Evolutionary conservation across 129 eudicot genomes (phyloP).

Genomic region (Cynara cardunculus): DNA sequence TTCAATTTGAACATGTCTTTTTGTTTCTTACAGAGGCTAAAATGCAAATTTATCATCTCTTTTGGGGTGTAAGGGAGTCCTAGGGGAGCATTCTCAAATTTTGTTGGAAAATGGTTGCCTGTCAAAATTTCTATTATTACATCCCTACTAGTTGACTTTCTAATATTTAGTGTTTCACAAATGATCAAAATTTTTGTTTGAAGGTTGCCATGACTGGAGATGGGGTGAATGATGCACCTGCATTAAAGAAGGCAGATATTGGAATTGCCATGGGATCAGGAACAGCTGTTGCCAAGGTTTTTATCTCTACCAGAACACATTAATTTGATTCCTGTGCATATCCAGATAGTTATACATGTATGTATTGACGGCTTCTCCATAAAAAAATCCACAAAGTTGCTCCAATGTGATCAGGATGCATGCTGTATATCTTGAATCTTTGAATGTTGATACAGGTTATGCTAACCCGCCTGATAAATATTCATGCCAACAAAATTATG

Average conservation of each 20-base stretch:
- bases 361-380: background rate
- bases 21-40: background rate
- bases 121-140: background rate
- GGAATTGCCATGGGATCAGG: slow-evolving; percentile 99
- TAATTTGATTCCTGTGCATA: background rate
- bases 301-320: background rate
- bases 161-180: background rate
- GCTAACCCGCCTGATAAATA: background rate
- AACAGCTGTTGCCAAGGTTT: slow-evolving; percentile 98
- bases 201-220: slow-evolving; percentile 99
- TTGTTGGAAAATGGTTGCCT: background rate
- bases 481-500: background rate
- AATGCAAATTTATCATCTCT: background rate
- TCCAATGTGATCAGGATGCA: background rate
- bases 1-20: background rate
- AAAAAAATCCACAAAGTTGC: background rate
- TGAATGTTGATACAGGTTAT: background rate
- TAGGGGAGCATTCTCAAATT: background rate
- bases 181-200: slow-evolving; percentile 3
- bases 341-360: background rate
- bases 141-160: background rate
- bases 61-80: background rate
- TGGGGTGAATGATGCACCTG: slow-evolving; percentile 99
- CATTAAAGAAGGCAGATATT: slow-evolving; percentile 94
- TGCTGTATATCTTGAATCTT: background rate